Percentiles rank a stretch among this genome's conserved stretches.
Evolutionary conservation across 106 monocot genomes (phyloP).

Genomic region (Platanthera guangdongensis): DNA sequence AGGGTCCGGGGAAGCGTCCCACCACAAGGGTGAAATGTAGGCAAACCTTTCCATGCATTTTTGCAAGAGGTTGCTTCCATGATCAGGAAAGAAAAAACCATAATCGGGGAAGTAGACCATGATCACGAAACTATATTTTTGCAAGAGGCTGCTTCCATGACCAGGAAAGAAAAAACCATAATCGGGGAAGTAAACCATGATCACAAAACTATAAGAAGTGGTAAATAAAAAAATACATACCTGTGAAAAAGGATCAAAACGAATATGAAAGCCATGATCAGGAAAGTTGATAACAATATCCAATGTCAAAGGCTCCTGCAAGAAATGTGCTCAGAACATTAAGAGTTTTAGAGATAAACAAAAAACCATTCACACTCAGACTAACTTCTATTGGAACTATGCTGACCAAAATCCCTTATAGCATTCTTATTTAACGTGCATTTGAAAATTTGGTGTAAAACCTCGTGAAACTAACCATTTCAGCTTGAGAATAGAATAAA

Average conservation of each 20-base stretch:
- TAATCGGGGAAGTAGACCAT: too few relatives aligned
- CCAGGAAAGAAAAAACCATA: too few relatives aligned
- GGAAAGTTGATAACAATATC: conserved; percentile 92
- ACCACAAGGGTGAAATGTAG: too few relatives aligned
- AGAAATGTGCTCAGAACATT: conserved; percentile 2
- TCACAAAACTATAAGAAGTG: not conserved
- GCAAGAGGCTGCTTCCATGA: too few relatives aligned
- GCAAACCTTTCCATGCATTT: too few relatives aligned
- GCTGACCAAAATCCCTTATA: not conserved
- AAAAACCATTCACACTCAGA: not conserved
- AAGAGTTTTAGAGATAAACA: not conserved
- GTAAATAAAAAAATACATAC: conserved; percentile 23
- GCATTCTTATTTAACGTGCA: not conserved
- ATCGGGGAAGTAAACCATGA: too few relatives aligned
- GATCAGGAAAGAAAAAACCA: too few relatives aligned
- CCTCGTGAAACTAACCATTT: not conserved
- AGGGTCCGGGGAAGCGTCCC: too few relatives aligned
- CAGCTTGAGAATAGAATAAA: not conserved
- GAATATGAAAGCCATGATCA: conserved; percentile 98
- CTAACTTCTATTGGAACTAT: not conserved
- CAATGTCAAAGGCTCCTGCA: conserved; percentile 85
- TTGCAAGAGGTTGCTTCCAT: too few relatives aligned
- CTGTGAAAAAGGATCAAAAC: conserved; percentile 98
- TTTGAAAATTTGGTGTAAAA: not conserved
- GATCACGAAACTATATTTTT: not conserved